Evolutionary conservation across 2,329 filamentous ascomycete species (phyloP).

Genomic region (Dothideomycetidae sp.): DNA sequence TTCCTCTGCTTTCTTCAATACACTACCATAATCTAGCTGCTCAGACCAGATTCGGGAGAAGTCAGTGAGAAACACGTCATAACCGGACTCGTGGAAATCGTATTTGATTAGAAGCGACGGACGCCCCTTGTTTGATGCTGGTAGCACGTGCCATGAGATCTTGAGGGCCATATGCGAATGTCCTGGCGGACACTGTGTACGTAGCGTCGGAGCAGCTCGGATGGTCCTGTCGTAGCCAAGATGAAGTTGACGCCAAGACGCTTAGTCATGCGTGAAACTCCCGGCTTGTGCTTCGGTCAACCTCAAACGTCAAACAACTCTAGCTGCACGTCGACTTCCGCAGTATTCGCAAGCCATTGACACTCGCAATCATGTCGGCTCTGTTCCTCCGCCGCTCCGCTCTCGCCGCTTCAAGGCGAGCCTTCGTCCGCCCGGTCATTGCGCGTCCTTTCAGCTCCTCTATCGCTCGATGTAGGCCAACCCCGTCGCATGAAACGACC

Average conservation of each 20-base stretch:
- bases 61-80: conserved; percentile 55
- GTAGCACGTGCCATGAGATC: conserved; percentile 1
- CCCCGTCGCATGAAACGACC: conserved; percentile 8
- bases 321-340: too few species aligned
- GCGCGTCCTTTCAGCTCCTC: conserved; percentile 34
- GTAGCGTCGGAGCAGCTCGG: conserved; percentile 1
- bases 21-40: conserved; percentile 43
- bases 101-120: conserved; percentile 44
- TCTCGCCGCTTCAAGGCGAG: conserved; percentile 32
- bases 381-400: conserved; percentile 36
- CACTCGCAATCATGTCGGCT: conserved; percentile 18
- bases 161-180: neutral
- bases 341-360: conserved; percentile 6
- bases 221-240: neutral
- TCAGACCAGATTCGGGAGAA: conserved; percentile 62
- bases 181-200: conserved; percentile 1
- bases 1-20: conserved; percentile 47
- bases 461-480: conserved; percentile 31
- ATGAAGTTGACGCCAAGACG: neutral
- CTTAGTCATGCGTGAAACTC: neutral
- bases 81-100: conserved; percentile 40
- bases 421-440: conserved; percentile 27
- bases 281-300: neutral
- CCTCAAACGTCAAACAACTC: conserved; percentile 2
- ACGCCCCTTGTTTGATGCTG: neutral